Evolutionary conservation across 2,329 filamentous ascomycete genomes (phyloP), one percentile per base, ranked within the genome.

Genomic region (Penicillium thymicola): DNA sequence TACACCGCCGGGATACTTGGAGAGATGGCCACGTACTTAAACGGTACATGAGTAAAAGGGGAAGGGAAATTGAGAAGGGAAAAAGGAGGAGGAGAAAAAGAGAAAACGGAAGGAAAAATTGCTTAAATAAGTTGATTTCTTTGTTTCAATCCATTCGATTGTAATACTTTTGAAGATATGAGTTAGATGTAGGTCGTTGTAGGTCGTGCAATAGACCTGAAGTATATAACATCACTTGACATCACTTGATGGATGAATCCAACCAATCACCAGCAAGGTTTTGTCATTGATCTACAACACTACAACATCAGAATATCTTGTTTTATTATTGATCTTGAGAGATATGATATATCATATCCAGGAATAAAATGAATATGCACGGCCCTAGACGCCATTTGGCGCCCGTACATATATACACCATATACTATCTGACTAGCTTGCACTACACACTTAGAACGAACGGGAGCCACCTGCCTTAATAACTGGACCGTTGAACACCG

Each of bases 241-340:
- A 62, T 65, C 62, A 65, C 54, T 2, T 14, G 41, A n/a, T n/a
- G n/a, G 16, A 21, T n/a, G 4, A 9, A 3, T 14, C 28, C 37
- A 44, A 21, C 62, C 62, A 65, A 65, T 65, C 59, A 65, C 6
- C 9, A 2, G 1, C 32, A 4, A 4, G 45, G 34, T n/a, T 40
- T 62, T 55, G 61, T 65, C 62, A 65, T 45, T 32, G 55, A 43
- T 54, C 45, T 28, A n/a, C 28, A 27, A 36, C n/a, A n/a, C n/a
- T n/a, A n/a, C n/a, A n/a, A n/a, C 16, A 5, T 37, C 16, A 8
- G 6, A 37, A 37, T 3, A n/a, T n/a, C 34, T 37, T n/a, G 34
- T 30, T 30, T 30, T 11, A 13, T 5, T 5, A 30, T 5, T 11
- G 4, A 30, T 11, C 9, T 28, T 28, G n/a, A n/a, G n/a, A n/a